Percentiles rank a stretch among this genome's conserved stretches.
Conservation (phyloP, 148 eudicot species). For the Fagopyrum esculentum region DNA sequence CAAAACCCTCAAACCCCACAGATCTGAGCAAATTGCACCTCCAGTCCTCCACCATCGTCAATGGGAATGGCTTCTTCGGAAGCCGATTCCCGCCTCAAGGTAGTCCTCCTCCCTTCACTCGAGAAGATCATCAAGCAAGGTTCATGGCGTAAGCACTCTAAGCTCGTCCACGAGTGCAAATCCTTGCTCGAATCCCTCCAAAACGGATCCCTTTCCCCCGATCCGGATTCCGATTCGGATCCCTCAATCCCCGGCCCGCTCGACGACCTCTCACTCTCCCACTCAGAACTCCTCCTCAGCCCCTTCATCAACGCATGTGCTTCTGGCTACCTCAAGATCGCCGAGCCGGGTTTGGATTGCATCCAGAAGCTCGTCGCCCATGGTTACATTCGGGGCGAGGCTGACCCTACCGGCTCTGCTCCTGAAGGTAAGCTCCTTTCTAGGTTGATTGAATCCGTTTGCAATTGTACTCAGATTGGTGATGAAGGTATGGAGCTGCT, state of each 20-base stretch:
- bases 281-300: conserved; percentile 54
- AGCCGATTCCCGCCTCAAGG: neutral
- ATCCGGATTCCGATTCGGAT: conserved; percentile 22
- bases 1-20: neutral
- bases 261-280: conserved; percentile 39
- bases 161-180: too few species aligned
- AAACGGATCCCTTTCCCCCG: conserved; percentile 17
- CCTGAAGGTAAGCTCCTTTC: conserved; percentile 47
- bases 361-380: conserved; percentile 67
- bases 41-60: neutral
- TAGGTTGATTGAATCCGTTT: conserved; percentile 53
- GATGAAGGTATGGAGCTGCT: conserved; percentile 61
- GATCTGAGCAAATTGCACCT: neutral
- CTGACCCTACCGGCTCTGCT: conserved; percentile 40
- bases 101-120: neutral
- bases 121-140: too few species aligned
- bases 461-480: conserved; percentile 46
- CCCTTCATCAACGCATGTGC: conserved; percentile 49
- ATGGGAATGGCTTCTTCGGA: neutral
- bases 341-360: conserved; percentile 60
- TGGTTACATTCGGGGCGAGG: conserved; percentile 67
- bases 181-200: too few species aligned
- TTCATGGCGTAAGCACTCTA: too few species aligned
- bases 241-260: conserved; percentile 44
- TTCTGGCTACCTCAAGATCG: conserved; percentile 51